A percentile compares a stretch with the other conserved stretches of the same genome.
Evolutionary conservation across 225 moss, liverwort and hornwort species (phyloP).

Genomic region (Physcomitrellopsis africana): DNA sequence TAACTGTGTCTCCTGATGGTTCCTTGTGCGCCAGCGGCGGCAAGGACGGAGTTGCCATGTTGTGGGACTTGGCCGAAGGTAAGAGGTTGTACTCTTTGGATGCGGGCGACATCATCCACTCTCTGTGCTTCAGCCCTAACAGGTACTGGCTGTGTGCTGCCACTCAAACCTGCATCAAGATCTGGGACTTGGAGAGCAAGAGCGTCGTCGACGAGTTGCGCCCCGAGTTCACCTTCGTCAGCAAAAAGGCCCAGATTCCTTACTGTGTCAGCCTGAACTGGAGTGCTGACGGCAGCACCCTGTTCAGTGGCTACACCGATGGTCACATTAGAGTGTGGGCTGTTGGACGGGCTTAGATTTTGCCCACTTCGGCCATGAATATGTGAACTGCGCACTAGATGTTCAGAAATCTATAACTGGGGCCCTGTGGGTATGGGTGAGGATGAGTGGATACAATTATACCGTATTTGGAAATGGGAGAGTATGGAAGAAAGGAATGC

Average conservation of each 20-base stretch:
- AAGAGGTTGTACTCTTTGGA: conserved; percentile 96
- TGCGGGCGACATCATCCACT: conserved; percentile 90
- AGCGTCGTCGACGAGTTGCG: conserved; percentile 91
- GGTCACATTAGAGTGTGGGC: conserved; percentile 96
- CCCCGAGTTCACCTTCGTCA: conserved; percentile 70
- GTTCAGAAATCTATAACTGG: background rate
- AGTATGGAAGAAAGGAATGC: conserved; percentile 27
- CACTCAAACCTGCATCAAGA: conserved; percentile 93
- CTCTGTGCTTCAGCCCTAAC: conserved; percentile 94
- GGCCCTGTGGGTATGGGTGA: background rate
- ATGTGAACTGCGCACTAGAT: background rate
- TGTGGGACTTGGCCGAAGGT: conserved; percentile 93
- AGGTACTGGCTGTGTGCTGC: conserved; percentile 98
- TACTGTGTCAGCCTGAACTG: conserved; percentile 89
- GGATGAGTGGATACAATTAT: conserved; percentile 27
- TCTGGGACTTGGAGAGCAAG: conserved; percentile 99
- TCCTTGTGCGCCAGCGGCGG: conserved; percentile 93
- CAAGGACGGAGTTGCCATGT: conserved; percentile 93
- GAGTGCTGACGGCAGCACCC: conserved; percentile 90
- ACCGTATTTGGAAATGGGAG: background rate
- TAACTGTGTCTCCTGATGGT: conserved; percentile 89
- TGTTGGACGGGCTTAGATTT: conserved; percentile 70
- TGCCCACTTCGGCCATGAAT: background rate
- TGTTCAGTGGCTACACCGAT: conserved; percentile 93
- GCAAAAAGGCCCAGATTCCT: conserved; percentile 95